Evolutionary conservation across 2,329 filamentous ascomycete genomes (phyloP), one percentile per base, ranked within the genome.

Genomic region (Exophiala lecanii-corni): DNA sequence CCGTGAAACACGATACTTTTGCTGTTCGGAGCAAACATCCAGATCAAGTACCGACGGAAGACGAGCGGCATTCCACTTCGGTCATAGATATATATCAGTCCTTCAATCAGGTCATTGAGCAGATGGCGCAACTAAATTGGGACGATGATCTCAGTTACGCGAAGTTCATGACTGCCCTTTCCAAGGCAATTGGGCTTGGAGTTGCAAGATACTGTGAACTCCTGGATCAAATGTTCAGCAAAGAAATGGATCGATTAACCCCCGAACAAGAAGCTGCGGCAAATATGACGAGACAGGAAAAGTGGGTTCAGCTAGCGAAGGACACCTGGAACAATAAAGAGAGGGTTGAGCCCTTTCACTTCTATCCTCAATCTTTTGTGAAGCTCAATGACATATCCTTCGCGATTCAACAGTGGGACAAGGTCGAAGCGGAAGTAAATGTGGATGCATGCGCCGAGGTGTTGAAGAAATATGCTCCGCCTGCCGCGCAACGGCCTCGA

Each of bases 371-470:
- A 86, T 96, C 89, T 4, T 85, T 98, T 57, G 89, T 98, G 50
- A 98, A 97, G 66, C 77, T 98, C 55, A 98, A 98, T 72, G 94
- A 98, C 59, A 82, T 98, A 53, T 91, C 96, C 66, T 97, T 88
- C 65, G 91, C 89, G 4, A 89, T 94, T 68, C 78, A 89, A 43
- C 87, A 94, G 59, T 75, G 98, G 39, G 92, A 98, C 62, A 88
- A 86, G 63, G 74, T 98, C 5, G 91, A 97, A 62, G 82, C 79
- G 59, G 80, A 83, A 45, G 87, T 97, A 72, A 89, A 96, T 57
- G 89, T 94, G 9, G 92, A 98, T 61, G 84, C 78, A 9, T 96
- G 89, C 59, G 89, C 89, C 2, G 82, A 85, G 39, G 79, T 94
- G 12, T 78, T 98, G 38, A 80, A 82, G 35, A 81, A 78, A 57